These are phyloP conservation scores for Cyclotella kingstonii DNA, from an alignment of 108 stramenopile species.

Conservation along the genomic window DNA sequence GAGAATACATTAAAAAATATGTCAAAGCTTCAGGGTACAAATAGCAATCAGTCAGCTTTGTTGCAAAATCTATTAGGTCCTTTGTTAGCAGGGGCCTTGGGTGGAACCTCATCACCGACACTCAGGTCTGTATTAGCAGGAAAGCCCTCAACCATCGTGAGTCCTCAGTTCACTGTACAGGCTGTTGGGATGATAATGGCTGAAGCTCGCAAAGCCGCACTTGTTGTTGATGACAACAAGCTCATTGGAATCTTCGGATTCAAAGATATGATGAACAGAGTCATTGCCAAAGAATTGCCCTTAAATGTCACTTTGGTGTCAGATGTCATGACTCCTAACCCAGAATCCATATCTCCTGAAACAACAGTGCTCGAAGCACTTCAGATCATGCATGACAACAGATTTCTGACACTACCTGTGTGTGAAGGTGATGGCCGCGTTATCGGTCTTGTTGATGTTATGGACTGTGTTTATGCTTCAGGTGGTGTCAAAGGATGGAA, in stretches of 20 bases:
- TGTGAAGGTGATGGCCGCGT: constrained; percentile 79
- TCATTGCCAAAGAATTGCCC: constrained; percentile 78
- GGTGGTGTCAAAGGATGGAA: constrained; percentile 86
- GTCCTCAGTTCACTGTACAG: constrained; percentile 61
- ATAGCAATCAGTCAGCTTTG: constrained; percentile 59
- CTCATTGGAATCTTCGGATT: constrained; percentile 91
- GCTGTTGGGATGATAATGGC: constrained; percentile 84
- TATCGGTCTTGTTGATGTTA: constrained; percentile 93
- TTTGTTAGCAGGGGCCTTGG: constrained; percentile 66
- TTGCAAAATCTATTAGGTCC: constrained; percentile 67
- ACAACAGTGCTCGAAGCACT: constrained; percentile 87
- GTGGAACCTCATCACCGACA: constrained; percentile 64
- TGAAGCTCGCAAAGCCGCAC: constrained; percentile 76
- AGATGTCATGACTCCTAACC: constrained; percentile 89
- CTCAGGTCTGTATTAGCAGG: constrained; percentile 69
- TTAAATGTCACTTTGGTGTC: constrained; percentile 69
- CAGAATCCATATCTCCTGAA: constrained; percentile 88
- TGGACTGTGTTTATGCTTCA: constrained; percentile 88
- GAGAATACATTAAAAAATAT: constrained; percentile 51
- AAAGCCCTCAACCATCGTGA: constrained; percentile 69
- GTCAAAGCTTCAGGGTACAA: constrained; percentile 52
- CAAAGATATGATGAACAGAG: constrained; percentile 92
- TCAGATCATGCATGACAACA: constrained; percentile 91
- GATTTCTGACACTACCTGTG: constrained; percentile 91
- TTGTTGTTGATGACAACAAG: constrained; percentile 74